Evolutionary conservation across 2,329 filamentous ascomycete genomes (phyloP), one percentile per base, ranked within the genome.

Genomic region (Cercospora zeina): DNA sequence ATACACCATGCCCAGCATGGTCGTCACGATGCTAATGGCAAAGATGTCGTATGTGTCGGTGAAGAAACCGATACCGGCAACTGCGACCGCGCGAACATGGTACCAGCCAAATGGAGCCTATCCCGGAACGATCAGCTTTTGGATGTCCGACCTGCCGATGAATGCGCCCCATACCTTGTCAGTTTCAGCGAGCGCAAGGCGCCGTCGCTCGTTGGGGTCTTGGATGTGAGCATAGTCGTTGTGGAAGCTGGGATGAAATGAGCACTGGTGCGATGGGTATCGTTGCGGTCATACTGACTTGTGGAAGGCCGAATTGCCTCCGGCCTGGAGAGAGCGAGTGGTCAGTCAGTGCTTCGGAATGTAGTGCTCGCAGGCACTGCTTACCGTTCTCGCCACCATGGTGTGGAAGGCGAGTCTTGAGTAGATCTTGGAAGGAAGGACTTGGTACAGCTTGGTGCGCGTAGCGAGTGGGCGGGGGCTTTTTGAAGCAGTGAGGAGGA

Each of bases 1-100:
- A 80, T 89, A 93, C 67, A 92, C 89, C 54, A 93, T 86, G 45
- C 90, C 90, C 55, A 93, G 75, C 88, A 93, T 91, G 65, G 84
- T 82, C 30, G 88, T 90, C 66, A 89, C 80, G 72, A 91, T 80
- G 66, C 87, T 88, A 69, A 89, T 88, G 72, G 88, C 87, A 76
- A 95, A 95, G 78, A 92, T 90, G 61, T 75, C 73, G 77, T 93
- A 93, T 11, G 89, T 89, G 73, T 93, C 91, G 14, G 90, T 93
- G 77, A 95, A 95, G 85, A 96, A 95, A 69, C 90, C 91, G 65
- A 93, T 88, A 70, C 91, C 90, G 31, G 90, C 90, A 24, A 93
- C 90, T 8, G 90, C 78, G 58, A 90, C 84, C 62, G 90, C 88
- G 42, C 90, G 85, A 62, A 93, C 85, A 72, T 95, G 90, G 74